Conservation (phyloP, 805 yeast species). For the Candida vartiovaarae region DNA sequence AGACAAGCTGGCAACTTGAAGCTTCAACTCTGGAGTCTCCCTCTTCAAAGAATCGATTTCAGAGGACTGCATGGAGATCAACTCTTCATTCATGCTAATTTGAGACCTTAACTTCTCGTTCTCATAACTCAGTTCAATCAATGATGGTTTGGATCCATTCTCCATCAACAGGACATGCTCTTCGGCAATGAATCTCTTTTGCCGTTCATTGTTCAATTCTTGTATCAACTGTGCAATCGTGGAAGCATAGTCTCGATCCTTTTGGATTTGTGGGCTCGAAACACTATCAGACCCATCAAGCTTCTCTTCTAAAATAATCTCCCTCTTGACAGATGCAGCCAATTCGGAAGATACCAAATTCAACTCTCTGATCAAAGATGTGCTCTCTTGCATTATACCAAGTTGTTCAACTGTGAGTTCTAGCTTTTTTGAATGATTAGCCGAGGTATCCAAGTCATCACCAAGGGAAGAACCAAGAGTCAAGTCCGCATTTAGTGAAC, state of each 20-base stretch:
- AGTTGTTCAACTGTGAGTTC: constrained; percentile 53
- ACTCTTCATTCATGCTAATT: constrained; percentile 41
- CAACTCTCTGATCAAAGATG: constrained; percentile 52
- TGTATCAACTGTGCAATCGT: constrained; percentile 48
- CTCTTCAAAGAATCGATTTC: constrained; percentile 33
- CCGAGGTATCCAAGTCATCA: neutral
- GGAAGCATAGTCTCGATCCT: constrained; percentile 27
- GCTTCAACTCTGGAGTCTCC: constrained; percentile 31
- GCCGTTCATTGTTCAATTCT: constrained; percentile 55
- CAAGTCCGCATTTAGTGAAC: no score
- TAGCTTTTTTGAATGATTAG: constrained; percentile 13
- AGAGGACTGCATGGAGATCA: constrained; percentile 38
- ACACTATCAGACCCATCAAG: constrained; percentile 15
- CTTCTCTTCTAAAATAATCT: constrained; percentile 49
- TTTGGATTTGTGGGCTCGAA: neutral
- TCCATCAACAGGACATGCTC: constrained; percentile 57
- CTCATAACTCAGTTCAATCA: constrained; percentile 49
- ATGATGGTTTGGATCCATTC: constrained; percentile 43
- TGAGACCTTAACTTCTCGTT: constrained; percentile 45
- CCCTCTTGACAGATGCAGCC: constrained; percentile 66
- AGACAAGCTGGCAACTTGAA: constrained; percentile 33
- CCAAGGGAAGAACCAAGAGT: neutral
- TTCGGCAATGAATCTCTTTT: constrained; percentile 61
- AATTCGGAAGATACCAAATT: constrained; percentile 65
- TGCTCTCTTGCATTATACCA: constrained; percentile 53